phyloP scores from a whole-genome alignment of 352 stramenopile species.

The Plasmopara viticola region DNA sequence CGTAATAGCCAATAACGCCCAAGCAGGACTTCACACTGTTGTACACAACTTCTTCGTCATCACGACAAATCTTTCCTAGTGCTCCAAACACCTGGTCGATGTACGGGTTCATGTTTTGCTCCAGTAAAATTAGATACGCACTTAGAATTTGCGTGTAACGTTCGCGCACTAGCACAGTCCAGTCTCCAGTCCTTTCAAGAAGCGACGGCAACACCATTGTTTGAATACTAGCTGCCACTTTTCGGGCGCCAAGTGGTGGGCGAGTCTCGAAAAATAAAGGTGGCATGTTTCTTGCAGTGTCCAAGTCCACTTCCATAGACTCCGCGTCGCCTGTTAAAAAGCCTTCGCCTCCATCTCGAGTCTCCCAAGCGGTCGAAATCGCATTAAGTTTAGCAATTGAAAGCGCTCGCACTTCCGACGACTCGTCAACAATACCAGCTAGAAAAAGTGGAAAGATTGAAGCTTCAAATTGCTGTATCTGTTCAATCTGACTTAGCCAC shows the following conservation, averaged over 20 bases:
- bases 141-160: constrained; percentile 67
- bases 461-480: constrained; percentile 56
- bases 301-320: constrained; percentile 33
- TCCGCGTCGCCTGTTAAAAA: constrained; percentile 20
- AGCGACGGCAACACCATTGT: constrained; percentile 44
- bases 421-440: constrained; percentile 59
- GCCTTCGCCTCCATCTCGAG: constrained; percentile 14
- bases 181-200: constrained; percentile 69
- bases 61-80: constrained; percentile 63
- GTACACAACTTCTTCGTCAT: constrained; percentile 63
- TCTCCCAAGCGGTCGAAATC: constrained; percentile 44
- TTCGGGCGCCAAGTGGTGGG: constrained; percentile 39
- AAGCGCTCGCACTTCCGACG: constrained; percentile 47
- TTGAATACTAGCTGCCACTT: constrained; percentile 42
- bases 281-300: constrained; percentile 14
- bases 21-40: constrained; percentile 60
- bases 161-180: constrained; percentile 73
- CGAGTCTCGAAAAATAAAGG: constrained; percentile 47
- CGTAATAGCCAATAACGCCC: constrained; percentile 57
- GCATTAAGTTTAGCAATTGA: constrained; percentile 37
- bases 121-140: constrained; percentile 58
- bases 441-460: constrained; percentile 64
- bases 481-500: constrained; percentile 54
- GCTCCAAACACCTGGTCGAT: constrained; percentile 70
- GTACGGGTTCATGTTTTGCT: constrained; percentile 59